A percentile compares a stretch with the other conserved stretches of the same genome.
phyloP scores from a whole-genome alignment of 1,284 basidiomycete species.

The Tilletia caries region DNA sequence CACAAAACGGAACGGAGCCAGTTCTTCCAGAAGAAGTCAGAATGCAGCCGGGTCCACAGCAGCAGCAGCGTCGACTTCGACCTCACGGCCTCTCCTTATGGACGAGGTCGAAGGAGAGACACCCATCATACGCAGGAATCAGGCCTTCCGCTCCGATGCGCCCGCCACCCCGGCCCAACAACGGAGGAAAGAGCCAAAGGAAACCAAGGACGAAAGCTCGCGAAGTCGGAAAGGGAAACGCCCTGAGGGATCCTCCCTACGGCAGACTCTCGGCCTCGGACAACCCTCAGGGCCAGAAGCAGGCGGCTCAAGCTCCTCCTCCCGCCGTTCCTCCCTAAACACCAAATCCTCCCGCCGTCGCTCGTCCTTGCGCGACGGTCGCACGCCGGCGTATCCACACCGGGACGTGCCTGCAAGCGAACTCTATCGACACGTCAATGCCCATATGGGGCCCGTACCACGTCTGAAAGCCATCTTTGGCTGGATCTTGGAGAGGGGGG shows the following conservation, averaged over 20 bases:
- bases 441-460: not conserved
- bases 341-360: not conserved
- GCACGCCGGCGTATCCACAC: constrained; percentile 4
- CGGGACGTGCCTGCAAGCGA: not conserved
- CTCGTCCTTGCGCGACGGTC: constrained; percentile 1
- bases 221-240: not conserved
- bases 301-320: not conserved
- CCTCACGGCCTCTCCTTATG: constrained; percentile 27
- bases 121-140: constrained; percentile 9
- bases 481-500: constrained; percentile 8
- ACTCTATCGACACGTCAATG: constrained; percentile 9
- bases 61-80: not conserved
- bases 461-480: constrained; percentile 9
- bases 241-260: not conserved
- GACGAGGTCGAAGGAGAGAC: constrained; percentile 14
- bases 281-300: not conserved
- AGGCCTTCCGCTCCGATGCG: not conserved
- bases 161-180: not conserved
- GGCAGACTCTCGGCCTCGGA: not conserved
- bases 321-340: constrained; percentile 1
- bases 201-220: not conserved
- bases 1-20: not conserved
- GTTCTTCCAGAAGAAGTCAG: not conserved
- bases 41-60: not conserved
- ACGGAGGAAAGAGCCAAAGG: not conserved